phyloP scores from a whole-genome alignment of 2,329 filamentous ascomycete genomes.

The Alternaria alternata region DNA sequence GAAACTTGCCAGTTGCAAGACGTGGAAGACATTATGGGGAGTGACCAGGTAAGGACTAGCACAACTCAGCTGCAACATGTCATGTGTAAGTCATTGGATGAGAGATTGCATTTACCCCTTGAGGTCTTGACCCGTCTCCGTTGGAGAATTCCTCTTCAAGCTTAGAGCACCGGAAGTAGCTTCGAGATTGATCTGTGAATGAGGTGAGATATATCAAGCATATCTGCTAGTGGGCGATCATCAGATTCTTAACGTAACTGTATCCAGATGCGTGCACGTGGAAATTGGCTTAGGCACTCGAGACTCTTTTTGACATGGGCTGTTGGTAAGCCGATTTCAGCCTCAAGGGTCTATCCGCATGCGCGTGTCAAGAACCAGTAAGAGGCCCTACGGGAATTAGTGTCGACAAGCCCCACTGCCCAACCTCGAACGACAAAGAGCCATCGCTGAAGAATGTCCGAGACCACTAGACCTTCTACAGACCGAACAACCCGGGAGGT shows the following conservation, averaged over 20 bases:
- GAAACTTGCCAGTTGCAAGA: conserved; percentile 67
- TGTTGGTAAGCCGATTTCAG: conserved; percentile 18
- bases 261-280: conserved; percentile 14
- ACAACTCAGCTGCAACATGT: not conserved
- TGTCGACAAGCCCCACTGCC: too few relatives aligned
- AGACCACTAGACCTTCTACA: not conserved
- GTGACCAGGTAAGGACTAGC: conserved; percentile 79
- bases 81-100: not conserved
- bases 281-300: not conserved
- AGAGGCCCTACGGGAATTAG: not conserved
- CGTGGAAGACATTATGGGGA: conserved; percentile 88
- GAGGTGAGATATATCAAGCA: conserved; percentile 29
- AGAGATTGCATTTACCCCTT: not conserved
- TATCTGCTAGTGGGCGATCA: conserved; percentile 30
- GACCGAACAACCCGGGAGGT: not conserved
- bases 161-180: not conserved
- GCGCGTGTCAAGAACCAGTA: not conserved
- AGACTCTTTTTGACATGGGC: conserved; percentile 15
- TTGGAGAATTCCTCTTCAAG: not conserved
- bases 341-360: conserved; percentile 12
- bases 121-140: not conserved
- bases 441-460: not conserved
- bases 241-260: conserved; percentile 25
- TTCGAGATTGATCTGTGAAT: conserved; percentile 7
- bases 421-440: too few relatives aligned